Evolutionary conservation across 2,329 filamentous ascomycete genomes (phyloP), one percentile per base, ranked within the genome.

Genomic region (Cryoendolithus antarcticus): DNA sequence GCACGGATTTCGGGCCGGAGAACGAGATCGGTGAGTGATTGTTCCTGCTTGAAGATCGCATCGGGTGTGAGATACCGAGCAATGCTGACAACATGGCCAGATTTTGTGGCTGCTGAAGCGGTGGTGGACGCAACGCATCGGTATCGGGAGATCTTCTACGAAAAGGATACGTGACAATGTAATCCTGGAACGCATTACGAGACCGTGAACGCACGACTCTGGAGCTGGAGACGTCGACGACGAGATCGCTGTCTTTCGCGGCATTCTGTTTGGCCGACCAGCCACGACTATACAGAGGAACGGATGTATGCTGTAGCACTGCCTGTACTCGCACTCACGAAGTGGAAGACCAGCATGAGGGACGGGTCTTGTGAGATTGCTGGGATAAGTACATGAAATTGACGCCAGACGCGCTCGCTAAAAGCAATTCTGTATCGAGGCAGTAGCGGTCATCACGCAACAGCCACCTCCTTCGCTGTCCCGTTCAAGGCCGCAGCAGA

Each of bases 101-200:
- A 95, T 63, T 84, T 82, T 61, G 71, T 70, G 38, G 72, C 85
- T 28, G 81, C 78, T 44, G 77, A 84, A 41, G 75, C 80, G 0
- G 82, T 95, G 3, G 88, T 94, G 10, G 83, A 95, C 42, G 80
- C 77, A 29, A 91, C 86, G 28, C 88, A 95, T 62, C 74, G 78
- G 36, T 76, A 86, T 57, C 83, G 81, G 55, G 69, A 77, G 44
- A 80, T 96, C 37, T 95, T 95, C 58, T 86, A 83, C 55, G 30
- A 12, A 31, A 31, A 31, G 30, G 10, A 31, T 31, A 31, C 12
- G 10, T 31, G 30, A 31, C 3, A 10, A 31, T 31, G 30, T 10
- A 4, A 6, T 31, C 7, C 10, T 31, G 30, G 30, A 10, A 21
- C 19, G 3, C 19, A 21, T 21, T 21, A 21, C 3, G 19, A 21